phyloP scores from a whole-genome alignment of 2,329 filamentous ascomycete species.

The Chrysoporthe cubensis region DNA sequence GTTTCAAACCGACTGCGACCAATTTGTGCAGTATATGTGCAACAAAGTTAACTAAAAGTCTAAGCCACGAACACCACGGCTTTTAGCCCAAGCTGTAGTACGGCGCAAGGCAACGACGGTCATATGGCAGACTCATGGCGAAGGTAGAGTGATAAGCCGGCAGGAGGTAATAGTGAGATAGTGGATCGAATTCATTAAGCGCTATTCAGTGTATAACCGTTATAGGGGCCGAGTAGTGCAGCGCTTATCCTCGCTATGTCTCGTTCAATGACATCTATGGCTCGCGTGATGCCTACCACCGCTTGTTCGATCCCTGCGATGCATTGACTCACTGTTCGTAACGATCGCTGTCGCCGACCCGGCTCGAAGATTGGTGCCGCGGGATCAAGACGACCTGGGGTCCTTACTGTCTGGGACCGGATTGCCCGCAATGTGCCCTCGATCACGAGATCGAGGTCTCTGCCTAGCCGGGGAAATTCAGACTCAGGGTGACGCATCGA shows the following conservation, averaged over 20 bases:
- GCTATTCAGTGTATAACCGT: background rate
- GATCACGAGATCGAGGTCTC: background rate
- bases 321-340: background rate
- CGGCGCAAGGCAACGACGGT: background rate
- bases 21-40: background rate
- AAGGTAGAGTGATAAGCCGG: too few relatives aligned
- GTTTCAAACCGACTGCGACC: background rate
- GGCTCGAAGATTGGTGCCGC: background rate
- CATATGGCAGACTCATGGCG: background rate
- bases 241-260: background rate
- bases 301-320: background rate
- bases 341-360: background rate
- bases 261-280: background rate
- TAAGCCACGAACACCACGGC: background rate
- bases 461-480: background rate
- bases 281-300: background rate
- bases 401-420: background rate
- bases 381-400: background rate
- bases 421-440: background rate
- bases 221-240: background rate
- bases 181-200: background rate
- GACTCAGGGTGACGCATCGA: background rate
- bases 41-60: background rate
- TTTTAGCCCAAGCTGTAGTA: background rate
- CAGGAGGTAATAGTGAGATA: too few relatives aligned